These are phyloP conservation scores for Pythium dissimile DNA, from an alignment of 352 stramenopile species.

Conservation along the genomic window DNA sequence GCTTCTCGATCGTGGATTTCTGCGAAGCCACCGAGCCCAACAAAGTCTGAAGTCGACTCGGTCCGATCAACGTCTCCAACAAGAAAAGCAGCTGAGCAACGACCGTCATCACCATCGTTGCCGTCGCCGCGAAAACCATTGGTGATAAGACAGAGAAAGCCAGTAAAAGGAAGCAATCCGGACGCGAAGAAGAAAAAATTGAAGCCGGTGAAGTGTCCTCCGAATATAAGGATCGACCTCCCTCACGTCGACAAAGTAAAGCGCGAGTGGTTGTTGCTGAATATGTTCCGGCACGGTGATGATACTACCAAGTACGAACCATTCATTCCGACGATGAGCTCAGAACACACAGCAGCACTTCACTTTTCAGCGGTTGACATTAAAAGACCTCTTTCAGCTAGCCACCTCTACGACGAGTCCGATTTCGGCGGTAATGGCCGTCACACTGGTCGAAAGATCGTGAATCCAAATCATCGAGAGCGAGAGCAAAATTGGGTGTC, in stretches of 20 bases:
- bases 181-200: constrained; percentile 27
- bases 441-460: constrained; percentile 23
- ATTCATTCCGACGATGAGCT: constrained; percentile 36
- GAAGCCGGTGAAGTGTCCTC: constrained; percentile 45
- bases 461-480: constrained; percentile 20
- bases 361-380: neutral
- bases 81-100: neutral
- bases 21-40: no score
- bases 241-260: constrained; percentile 59
- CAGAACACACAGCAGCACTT: constrained; percentile 7
- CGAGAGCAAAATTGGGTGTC: constrained; percentile 59
- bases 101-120: neutral
- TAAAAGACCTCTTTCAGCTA: constrained; percentile 13
- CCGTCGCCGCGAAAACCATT: constrained; percentile 35
- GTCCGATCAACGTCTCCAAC: neutral
- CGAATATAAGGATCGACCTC: constrained; percentile 47
- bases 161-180: constrained; percentile 1
- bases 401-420: constrained; percentile 7
- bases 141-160: constrained; percentile 43
- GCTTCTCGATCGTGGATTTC: no score
- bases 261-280: constrained; percentile 70
- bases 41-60: no score
- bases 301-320: constrained; percentile 62
- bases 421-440: neutral
- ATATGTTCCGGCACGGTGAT: constrained; percentile 77